Evolutionary conservation across 495 filamentous ascomycete species (phyloP).

Genomic region (Penicillium desertorum): DNA sequence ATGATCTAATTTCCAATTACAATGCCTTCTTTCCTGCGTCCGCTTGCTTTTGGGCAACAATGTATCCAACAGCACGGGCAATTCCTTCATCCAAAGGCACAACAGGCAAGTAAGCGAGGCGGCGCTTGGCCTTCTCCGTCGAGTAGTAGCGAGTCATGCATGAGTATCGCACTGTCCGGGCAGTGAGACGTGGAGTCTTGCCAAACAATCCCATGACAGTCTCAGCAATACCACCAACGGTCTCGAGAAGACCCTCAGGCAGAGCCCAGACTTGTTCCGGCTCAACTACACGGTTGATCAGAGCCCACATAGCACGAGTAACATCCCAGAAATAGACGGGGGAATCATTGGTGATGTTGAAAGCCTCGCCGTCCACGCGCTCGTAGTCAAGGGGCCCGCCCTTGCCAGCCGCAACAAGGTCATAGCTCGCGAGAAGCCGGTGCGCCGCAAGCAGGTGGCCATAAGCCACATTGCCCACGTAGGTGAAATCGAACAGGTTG

Average conservation of each 20-base stretch:
- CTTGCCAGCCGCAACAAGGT: conserved; percentile 50
- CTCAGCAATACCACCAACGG: conserved; percentile 70
- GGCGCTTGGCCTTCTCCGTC: conserved; percentile 76
- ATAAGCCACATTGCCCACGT: conserved; percentile 54
- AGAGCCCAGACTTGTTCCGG: conserved; percentile 70
- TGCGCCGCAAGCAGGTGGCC: conserved; percentile 55
- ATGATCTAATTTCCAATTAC: conserved; percentile 23
- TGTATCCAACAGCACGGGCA: conserved; percentile 64
- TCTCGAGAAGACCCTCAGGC: conserved; percentile 58
- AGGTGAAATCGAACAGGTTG: conserved; percentile 66
- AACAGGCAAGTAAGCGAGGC: conserved; percentile 74
- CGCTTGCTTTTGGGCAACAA: conserved; percentile 50
- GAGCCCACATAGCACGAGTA: conserved; percentile 72
- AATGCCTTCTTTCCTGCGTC: conserved; percentile 45
- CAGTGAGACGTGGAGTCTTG: conserved; percentile 74
- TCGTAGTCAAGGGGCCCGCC: conserved; percentile 68
- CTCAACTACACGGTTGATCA: conserved; percentile 62
- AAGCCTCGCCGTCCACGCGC: conserved; percentile 87
- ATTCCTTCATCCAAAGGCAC: conserved; percentile 75
- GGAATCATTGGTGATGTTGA: conserved; percentile 90
- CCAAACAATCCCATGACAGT: conserved; percentile 62
- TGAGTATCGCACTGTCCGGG: conserved; percentile 68
- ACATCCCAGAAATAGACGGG: conserved; percentile 98
- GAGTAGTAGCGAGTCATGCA: conserved; percentile 86
- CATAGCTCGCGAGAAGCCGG: conserved; percentile 63